Evolutionary conservation across 768 basidiomycete genomes (phyloP), one percentile per base, ranked within the genome.

Genomic region (Leccinum uliginosum): DNA sequence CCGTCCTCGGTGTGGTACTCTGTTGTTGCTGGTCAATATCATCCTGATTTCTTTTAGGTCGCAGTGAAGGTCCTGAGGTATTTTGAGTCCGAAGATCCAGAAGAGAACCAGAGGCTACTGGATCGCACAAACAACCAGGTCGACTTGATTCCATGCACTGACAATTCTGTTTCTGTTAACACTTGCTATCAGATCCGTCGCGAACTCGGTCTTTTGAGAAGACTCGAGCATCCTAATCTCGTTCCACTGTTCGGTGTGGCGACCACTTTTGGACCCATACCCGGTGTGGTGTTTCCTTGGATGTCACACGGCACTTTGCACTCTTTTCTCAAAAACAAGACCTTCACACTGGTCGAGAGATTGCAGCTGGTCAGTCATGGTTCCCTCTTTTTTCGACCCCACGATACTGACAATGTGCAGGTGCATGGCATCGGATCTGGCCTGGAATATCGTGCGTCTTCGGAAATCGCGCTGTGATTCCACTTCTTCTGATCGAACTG

Each of bases 131-230:
- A 45, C 6, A 45, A 38, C 23, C 21, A 50, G 27, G 54, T 50
- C 3, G 27, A 11, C 30, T 12, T 5, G 48, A 14, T 43, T 17
- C 17, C 9, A 8, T 43, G 15, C 1, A 43, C 15, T 17, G 17
- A 19, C 19, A 19, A 21, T 17, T 23, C 11, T n/a, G 7, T 14
- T 29, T 11, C 17, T 10, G 30, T 30, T 30, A 5, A 12, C 9
- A 8, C 17, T n/a, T 45, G 15, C 3, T 6, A 57, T 49, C 9
- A 27, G 26, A 15, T 58, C 14, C 49, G 34, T 3, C 26, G 49
- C 21, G 55, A 58, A 21, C 48, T 58, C 14, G 40, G 48, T 4
- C 32, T 51, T 17, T 46, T 35, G 32, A 56, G 54, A 45, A 56
- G 54, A 45, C 26, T 58, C 21, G 32, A 57, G 14, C 57, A 44